phyloP scores from a whole-genome alignment of 139 green algal genomes.

The Chlorella sp. region DNA sequence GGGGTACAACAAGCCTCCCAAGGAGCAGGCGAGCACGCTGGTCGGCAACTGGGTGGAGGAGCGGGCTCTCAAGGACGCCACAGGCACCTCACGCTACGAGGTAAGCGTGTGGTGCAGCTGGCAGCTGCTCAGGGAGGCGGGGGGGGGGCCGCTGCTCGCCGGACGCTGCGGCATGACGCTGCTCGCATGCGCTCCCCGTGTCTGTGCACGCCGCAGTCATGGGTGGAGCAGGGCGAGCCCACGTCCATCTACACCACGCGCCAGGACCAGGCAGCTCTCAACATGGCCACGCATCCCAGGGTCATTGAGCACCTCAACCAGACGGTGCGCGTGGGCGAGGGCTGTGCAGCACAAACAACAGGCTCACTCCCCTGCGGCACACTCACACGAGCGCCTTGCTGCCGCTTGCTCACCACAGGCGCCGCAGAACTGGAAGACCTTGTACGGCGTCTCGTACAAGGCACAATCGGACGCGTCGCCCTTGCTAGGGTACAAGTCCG shows the following conservation, averaged over 20 bases:
- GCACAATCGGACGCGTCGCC: too few species aligned
- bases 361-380: too few species aligned
- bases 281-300: background rate
- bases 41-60: conserved; percentile 15
- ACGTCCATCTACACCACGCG: conserved; percentile 1
- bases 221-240: background rate
- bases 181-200: too few species aligned
- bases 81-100: background rate
- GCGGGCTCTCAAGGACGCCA: background rate
- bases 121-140: too few species aligned
- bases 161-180: too few species aligned
- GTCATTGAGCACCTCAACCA: conserved; percentile 8
- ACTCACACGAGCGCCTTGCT: too few species aligned
- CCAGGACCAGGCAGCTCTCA: background rate
- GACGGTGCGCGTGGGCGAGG: background rate
- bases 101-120: too few species aligned
- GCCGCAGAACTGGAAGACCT: conserved; percentile 3
- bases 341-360: background rate
- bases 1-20: background rate
- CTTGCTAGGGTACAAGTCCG: background rate
- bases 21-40: background rate
- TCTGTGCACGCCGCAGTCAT: background rate
- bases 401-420: too few species aligned
- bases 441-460: background rate
- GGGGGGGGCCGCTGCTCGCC: too few species aligned